Conservation (phyloP, 1,284 basidiomycete genomes). For the Boletus smithii region DNA sequence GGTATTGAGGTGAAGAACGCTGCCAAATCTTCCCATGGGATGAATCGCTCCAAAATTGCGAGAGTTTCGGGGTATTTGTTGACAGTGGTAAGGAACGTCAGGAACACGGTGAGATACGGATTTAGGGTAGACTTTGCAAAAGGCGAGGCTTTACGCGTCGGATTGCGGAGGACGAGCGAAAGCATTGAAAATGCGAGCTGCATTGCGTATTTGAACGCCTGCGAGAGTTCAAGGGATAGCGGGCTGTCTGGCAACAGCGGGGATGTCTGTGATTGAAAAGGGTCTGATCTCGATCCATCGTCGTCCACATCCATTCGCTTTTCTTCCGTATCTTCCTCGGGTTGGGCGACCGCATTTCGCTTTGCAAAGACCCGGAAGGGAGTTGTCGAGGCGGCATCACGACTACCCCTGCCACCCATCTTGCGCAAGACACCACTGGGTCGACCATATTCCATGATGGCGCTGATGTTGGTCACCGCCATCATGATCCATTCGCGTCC, state of each 20-base stretch:
- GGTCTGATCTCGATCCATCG: slow-evolving; percentile 27
- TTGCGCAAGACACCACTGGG: slow-evolving; percentile 68
- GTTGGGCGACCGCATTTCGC: slow-evolving; percentile 28
- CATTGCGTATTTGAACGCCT: slow-evolving; percentile 68
- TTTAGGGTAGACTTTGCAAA: slow-evolving; percentile 65
- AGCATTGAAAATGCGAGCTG: slow-evolving; percentile 82
- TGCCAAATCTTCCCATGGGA: slow-evolving; percentile 84
- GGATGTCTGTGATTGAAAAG: slow-evolving; percentile 32
- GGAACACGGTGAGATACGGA: slow-evolving; percentile 82
- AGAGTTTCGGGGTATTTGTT: slow-evolving; percentile 63
- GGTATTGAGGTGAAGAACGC: slow-evolving; percentile 65
- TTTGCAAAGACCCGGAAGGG: slow-evolving; percentile 48
- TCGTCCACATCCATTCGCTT: slow-evolving; percentile 72
- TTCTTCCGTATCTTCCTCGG: slow-evolving; percentile 45
- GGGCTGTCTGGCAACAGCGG: slow-evolving; percentile 40
- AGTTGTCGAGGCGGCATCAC: slow-evolving; percentile 34
- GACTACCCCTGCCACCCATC: slow-evolving; percentile 43
- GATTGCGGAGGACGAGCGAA: slow-evolving; percentile 65
- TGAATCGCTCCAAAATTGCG: slow-evolving; percentile 62
- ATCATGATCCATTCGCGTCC: slow-evolving; percentile 97
- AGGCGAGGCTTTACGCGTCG: slow-evolving; percentile 55
- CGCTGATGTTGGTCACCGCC: slow-evolving; percentile 79
- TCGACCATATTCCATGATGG: slow-evolving; percentile 87
- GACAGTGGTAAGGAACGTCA: slow-evolving; percentile 85
- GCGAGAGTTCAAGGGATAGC: slow-evolving; percentile 44